Conservation (phyloP, 208 protist genomes). For the Leishmania mexicana region DNA sequence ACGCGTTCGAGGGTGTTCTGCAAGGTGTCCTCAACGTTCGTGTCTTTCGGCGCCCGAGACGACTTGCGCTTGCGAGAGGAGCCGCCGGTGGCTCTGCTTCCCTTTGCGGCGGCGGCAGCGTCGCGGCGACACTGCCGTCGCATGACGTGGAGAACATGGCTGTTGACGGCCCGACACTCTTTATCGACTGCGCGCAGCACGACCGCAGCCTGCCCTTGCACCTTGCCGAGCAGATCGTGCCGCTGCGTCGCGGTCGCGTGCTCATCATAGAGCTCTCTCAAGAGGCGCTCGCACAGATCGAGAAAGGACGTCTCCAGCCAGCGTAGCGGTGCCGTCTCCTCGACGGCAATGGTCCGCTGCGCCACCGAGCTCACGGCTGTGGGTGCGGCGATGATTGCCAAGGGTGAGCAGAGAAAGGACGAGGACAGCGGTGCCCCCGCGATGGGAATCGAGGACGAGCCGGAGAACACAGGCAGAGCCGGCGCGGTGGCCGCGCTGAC, state of each 20-base stretch:
- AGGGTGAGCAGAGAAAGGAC: conserved; percentile 10
- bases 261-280: conserved; percentile 2
- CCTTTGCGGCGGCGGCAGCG: conserved; percentile 1
- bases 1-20: conserved; percentile 32
- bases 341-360: background rate
- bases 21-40: conserved; percentile 32
- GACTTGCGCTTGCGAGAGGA: conserved; percentile 6
- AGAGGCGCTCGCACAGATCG: conserved; percentile 20
- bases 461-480: background rate
- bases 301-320: conserved; percentile 30
- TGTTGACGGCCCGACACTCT: conserved; percentile 4
- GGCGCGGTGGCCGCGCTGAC: conserved; percentile 12
- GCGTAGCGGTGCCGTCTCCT: conserved; percentile 13
- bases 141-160: conserved; percentile 10
- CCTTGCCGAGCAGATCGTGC: background rate
- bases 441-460: background rate
- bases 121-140: conserved; percentile 12
- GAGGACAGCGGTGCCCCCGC: background rate
- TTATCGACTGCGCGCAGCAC: conserved; percentile 24
- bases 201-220: conserved; percentile 8
- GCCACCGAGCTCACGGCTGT: background rate
- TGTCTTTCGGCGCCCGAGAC: background rate
- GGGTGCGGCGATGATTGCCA: conserved; percentile 10
- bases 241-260: background rate
- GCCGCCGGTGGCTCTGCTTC: background rate